Base-by-base conservation (phyloP, 192 early-diverging fungal genomes). In the Gryganskiella cystojenkinii region DNA sequence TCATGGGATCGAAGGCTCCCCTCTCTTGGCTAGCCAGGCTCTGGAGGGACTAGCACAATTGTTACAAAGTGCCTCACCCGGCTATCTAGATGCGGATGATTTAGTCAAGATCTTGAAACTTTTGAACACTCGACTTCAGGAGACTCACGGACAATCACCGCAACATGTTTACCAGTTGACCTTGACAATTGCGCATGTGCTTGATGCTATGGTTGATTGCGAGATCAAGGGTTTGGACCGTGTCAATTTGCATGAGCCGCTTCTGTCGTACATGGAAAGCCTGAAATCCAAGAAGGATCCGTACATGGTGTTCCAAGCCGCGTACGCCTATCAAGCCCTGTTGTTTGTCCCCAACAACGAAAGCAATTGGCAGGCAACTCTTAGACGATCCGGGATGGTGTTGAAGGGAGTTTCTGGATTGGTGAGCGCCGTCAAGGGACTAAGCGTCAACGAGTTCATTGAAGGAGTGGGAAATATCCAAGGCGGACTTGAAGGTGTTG, bases 151-250 rank as follows among this genome's bases (percentile, higher is more conserved):
- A 19, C 50, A 64, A 11, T 64, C 60, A 15, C 4, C 14, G 15
- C 25, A 50, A 2, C 50, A 64, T 53, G 14, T 53, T 10, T 64
- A 51, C 35, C 14, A 25, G n/a, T 31, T 64, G 37, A 28, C 51
- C 3, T 14, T 35, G 14, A 22, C 37, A 35, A 35, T 53, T 3
- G 51, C 61, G 24, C 47, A 40, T 24, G 37, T 64, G 1, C 35
- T 64, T 20, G 61, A 64, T 64, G 51, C 50, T 17, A 53, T 53
- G 61, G 61, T 35, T 17, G 61, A 64, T 53, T 20, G 61, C 25
- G 2, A 53, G 3, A 34, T 64, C 61, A 51, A 64, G 51, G 61
- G 37, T 19, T 19, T 51, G 31, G 17, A 51, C 25, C 61, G 51
- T n/a, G 61, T 37, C 14, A 11, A 42, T 4, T 45, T 64, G 19